Evolutionary conservation across 2,329 filamentous ascomycete genomes (phyloP), one percentile per base, ranked within the genome.

Genomic region (Scedosporium boydii): DNA sequence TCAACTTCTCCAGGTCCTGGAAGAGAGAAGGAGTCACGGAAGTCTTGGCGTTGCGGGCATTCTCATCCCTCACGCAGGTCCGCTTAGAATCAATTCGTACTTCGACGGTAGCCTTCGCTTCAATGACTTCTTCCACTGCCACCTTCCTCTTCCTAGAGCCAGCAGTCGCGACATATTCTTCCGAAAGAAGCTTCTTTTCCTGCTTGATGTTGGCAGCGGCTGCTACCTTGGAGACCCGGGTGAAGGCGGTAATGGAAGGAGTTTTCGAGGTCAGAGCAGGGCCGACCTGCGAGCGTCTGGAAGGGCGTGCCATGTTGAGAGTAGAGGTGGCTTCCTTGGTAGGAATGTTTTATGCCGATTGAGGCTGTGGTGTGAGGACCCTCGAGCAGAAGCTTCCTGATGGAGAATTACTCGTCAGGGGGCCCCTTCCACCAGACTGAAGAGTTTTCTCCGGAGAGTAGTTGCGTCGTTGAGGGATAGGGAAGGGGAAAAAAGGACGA

Each of bases 151-250:
- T 61, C 59, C 59, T 55, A 12, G 59, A 61, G 27, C 59, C 59
- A 6, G 59, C 14, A 3, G 48, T 61, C 18, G 59, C 59, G 21
- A 61, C 48, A 56, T 61, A 61, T 10, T 61, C 59, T 9, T 61
- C 59, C 18, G 46, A 38, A 18, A 61, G 29, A 23, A 61, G 46
- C 29, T 55, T 61, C 48, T 61, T 61, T 12, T 48, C 42, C n/a
- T 29, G 41, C 3, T 26, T 26, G 3, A 27, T 23, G n/a, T 38
- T 41, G n/a, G 56, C 56, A 4, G 56, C n/a, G 29, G 29, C 14
- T 16, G 60, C 9, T 14, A 48, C 68, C 70, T 83, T 83, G 41
- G 79, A 81, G 58, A 82, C 70, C 61, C 79, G 80, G 56, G 76
- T 68, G 67, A 81, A 82, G 68, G 66, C 74, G 71, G 69, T 73